These are phyloP conservation scores for Alloteropsis angusta DNA, from an alignment of 202 grass and related monocot species.

Conservation along the genomic window DNA sequence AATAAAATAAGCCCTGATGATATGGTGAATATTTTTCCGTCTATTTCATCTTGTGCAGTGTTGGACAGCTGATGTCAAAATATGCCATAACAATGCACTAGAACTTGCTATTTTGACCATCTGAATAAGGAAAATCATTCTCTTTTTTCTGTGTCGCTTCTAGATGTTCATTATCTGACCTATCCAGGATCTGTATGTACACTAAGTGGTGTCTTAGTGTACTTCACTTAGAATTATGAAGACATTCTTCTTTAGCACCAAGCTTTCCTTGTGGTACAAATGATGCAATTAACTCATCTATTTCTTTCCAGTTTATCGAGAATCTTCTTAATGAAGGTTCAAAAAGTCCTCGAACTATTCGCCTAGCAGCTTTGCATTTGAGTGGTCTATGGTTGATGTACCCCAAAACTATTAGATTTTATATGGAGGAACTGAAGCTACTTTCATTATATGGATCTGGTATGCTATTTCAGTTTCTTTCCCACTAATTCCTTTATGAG, in stretches of 20 bases:
- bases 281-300: neutral
- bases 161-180: neutral
- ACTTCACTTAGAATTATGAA: neutral
- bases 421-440: constrained; percentile 81
- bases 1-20: neutral
- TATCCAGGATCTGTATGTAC: neutral
- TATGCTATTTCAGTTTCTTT: constrained; percentile 27
- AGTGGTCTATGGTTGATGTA: constrained; percentile 81
- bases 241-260: neutral
- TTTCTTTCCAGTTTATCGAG: constrained; percentile 61
- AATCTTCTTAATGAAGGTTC: constrained; percentile 80
- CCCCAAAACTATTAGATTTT: constrained; percentile 73
- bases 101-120: neutral
- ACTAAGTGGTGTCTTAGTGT: neutral
- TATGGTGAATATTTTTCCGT: neutral
- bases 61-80: neutral
- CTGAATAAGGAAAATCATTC: neutral
- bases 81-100: neutral
- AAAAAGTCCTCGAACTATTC: constrained; percentile 88
- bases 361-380: constrained; percentile 82
- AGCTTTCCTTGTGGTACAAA: constrained; percentile 1
- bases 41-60: neutral
- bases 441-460: constrained; percentile 96
- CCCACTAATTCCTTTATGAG: constrained; percentile 4
- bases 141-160: neutral